phyloP scores from a whole-genome alignment of 2,329 filamentous ascomycete species.

The Sordariomycetes sp. region DNA sequence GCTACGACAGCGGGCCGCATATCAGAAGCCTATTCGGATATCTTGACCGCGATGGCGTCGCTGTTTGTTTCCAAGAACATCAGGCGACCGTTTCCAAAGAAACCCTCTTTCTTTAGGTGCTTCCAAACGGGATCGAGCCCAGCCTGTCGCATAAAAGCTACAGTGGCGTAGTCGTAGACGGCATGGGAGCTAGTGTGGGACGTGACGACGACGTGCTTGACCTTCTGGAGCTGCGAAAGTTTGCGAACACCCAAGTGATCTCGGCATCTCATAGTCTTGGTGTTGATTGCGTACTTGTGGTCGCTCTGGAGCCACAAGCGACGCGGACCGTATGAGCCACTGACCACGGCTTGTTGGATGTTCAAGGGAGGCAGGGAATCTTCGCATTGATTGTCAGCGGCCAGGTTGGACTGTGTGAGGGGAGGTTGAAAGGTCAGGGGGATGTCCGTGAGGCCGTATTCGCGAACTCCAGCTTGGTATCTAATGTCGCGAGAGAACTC shows the following conservation, averaged over 20 bases:
- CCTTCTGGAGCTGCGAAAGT: constrained; percentile 35
- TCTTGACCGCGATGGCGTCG: constrained; percentile 25
- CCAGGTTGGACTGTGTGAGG: neutral
- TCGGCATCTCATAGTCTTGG: neutral
- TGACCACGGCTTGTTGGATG: neutral
- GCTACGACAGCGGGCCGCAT: too few relatives aligned
- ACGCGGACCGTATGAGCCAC: neutral
- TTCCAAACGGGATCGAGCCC: constrained; percentile 35
- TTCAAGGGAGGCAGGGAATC: neutral
- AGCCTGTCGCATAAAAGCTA: constrained; percentile 40
- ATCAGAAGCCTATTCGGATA: constrained; percentile 20
- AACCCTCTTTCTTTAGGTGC: constrained; percentile 29
- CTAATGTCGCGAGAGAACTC: constrained; percentile 12
- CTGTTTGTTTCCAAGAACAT: constrained; percentile 46
- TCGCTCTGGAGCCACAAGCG: neutral
- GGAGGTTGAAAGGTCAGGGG: constrained; percentile 32
- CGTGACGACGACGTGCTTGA: constrained; percentile 40
- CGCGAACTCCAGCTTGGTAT: constrained; percentile 17
- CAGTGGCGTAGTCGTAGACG: constrained; percentile 45
- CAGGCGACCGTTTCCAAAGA: constrained; percentile 47
- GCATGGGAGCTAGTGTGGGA: constrained; percentile 44
- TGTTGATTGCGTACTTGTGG: neutral
- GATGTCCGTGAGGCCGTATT: constrained; percentile 30
- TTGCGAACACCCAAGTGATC: constrained; percentile 16
- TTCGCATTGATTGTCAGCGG: neutral